Conservation (phyloP, 306 rosid species). For the Lathyrus sativus region DNA sequence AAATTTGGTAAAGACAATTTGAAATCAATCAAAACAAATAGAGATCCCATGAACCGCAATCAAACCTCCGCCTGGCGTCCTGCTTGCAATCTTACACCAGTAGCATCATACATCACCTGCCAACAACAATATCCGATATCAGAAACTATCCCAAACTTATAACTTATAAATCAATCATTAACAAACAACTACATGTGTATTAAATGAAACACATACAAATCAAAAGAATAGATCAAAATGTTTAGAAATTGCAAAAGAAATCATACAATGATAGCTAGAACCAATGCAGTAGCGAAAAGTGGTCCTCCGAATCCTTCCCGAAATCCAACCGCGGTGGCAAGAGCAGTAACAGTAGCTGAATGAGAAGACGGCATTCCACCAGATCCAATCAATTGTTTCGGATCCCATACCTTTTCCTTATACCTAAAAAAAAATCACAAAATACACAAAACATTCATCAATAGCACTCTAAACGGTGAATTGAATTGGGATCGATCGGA, state of each 20-base stretch:
- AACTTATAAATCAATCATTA: neutral
- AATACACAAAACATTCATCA: constrained; percentile 31
- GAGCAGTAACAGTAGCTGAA: constrained; percentile 94
- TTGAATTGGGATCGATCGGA: constrained; percentile 31
- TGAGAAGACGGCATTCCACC: constrained; percentile 99
- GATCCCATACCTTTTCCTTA: constrained; percentile 91
- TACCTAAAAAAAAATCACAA: constrained; percentile 50
- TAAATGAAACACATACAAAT: neutral
- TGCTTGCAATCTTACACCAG: constrained; percentile 97
- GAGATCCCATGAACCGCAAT: neutral
- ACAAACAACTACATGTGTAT: neutral
- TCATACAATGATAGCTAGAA: constrained; percentile 84
- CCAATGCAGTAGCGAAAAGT: constrained; percentile 70
- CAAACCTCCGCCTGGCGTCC: constrained; percentile 99
- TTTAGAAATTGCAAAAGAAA: neutral
- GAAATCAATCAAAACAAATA: constrained; percentile 30
- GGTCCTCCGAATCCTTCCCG: constrained; percentile 94
- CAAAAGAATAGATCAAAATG: neutral
- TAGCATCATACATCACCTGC: constrained; percentile 99
- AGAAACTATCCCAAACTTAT: constrained; percentile 38
- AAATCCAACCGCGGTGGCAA: constrained; percentile 79
- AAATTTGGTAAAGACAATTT: constrained; percentile 21
- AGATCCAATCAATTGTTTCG: constrained; percentile 79
- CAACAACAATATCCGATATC: constrained; percentile 45
- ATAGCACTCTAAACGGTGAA: neutral